Conservation (phyloP, 768 basidiomycete genomes). For the Lactarius sanguifluus region DNA sequence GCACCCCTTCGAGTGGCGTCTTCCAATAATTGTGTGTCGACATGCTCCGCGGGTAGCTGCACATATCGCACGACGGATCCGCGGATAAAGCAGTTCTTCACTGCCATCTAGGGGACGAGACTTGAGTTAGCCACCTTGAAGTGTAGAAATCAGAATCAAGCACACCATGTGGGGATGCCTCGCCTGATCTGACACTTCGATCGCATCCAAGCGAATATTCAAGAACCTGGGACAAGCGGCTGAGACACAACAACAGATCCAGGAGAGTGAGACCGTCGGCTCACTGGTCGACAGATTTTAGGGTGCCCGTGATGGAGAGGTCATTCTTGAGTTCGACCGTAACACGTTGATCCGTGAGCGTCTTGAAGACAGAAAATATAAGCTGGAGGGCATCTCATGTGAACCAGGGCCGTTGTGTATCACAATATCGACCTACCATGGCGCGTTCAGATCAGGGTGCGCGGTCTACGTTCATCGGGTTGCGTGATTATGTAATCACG, state of each 20-base stretch:
- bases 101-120: conserved; percentile 72
- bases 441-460: conserved; percentile 5
- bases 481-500: background rate
- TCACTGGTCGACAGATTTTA: conserved; percentile 98
- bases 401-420: background rate
- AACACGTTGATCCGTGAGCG: conserved; percentile 94
- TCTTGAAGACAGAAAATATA: conserved; percentile 98
- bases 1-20: conserved; percentile 95
- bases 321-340: conserved; percentile 99
- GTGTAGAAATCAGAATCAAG: background rate
- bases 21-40: conserved; percentile 93
- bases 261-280: conserved; percentile 35
- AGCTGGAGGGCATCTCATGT: conserved; percentile 47
- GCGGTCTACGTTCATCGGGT: too few relatives aligned
- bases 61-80: conserved; percentile 99
- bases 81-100: conserved; percentile 98
- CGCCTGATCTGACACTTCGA: conserved; percentile 88
- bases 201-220: conserved; percentile 94
- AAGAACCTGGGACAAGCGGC: conserved; percentile 59
- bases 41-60: conserved; percentile 86
- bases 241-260: background rate
- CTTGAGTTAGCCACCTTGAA: background rate
- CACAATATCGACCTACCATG: conserved; percentile 16
- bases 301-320: conserved; percentile 89
- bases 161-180: conserved; percentile 96